These are phyloP conservation scores for Lophiotrema nucula DNA, from an alignment of 495 filamentous ascomycete genomes.

Conservation along the genomic window DNA sequence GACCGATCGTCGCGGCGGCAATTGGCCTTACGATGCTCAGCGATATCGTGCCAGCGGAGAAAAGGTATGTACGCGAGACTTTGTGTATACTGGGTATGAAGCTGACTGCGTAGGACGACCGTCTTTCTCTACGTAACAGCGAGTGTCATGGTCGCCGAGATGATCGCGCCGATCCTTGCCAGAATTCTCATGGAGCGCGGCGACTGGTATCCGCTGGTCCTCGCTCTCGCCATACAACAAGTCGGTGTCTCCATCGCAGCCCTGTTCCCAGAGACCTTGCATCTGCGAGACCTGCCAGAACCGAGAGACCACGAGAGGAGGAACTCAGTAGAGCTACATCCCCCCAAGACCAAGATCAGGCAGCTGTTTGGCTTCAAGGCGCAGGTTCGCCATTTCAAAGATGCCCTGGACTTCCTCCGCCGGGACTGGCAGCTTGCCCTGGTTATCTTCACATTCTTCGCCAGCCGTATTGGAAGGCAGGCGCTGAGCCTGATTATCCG, in stretches of 20 bases:
- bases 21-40: constrained; percentile 28
- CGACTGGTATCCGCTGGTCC: constrained; percentile 23
- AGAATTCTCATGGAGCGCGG: constrained; percentile 25
- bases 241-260: constrained; percentile 8
- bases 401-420: constrained; percentile 41
- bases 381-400: constrained; percentile 32
- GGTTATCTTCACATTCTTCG: constrained; percentile 40
- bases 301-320: not conserved
- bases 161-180: constrained; percentile 24
- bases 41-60: constrained; percentile 29
- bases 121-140: constrained; percentile 30
- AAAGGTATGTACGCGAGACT: constrained; percentile 6
- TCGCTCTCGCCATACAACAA: constrained; percentile 19
- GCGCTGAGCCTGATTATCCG: constrained; percentile 42
- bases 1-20: constrained; percentile 21
- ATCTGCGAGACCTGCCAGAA: constrained; percentile 27
- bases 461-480: constrained; percentile 38
- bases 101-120: constrained; percentile 8
- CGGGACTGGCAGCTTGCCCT: constrained; percentile 36
- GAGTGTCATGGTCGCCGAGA: constrained; percentile 19
- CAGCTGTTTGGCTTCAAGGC: constrained; percentile 16
- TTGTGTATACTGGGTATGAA: not conserved
- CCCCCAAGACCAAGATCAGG: not conserved
- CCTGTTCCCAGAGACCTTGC: constrained; percentile 30
- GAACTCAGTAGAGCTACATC: constrained; percentile 1